phyloP scores from a whole-genome alignment of 192 early-diverging fungal genomes.

The Coemansia sp. region DNA sequence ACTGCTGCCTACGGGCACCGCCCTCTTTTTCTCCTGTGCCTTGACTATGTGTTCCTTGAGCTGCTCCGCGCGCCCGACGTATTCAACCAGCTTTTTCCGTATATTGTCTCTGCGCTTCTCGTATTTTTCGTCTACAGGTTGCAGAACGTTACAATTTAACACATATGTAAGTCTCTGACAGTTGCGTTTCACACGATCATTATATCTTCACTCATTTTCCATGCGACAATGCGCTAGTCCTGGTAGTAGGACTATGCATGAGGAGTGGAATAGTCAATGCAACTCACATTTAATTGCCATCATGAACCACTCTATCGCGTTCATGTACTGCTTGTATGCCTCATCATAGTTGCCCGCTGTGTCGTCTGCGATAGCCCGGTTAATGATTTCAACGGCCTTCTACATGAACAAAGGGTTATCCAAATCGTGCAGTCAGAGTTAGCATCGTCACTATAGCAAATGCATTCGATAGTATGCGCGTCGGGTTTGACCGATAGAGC shows the following conservation, averaged over 20 bases:
- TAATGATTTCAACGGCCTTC: slow-evolving; percentile 92
- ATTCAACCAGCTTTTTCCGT: slow-evolving; percentile 87
- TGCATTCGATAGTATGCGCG: not conserved
- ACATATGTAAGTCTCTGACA: no score
- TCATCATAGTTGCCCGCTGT: slow-evolving; percentile 83
- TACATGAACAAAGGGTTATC: slow-evolving; percentile 13
- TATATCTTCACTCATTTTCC: no score
- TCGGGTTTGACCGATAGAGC: not conserved
- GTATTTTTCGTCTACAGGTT: slow-evolving; percentile 80
- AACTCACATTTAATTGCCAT: slow-evolving; percentile 80
- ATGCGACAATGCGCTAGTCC: no score
- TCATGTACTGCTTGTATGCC: slow-evolving; percentile 85
- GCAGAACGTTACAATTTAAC: slow-evolving; percentile 47
- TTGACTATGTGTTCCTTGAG: slow-evolving; percentile 84
- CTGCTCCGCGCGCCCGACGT: slow-evolving; percentile 89
- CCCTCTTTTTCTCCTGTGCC: slow-evolving; percentile 63
- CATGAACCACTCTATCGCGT: slow-evolving; percentile 92
- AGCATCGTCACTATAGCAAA: not conserved
- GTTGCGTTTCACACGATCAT: no score
- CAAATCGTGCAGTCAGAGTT: not conserved
- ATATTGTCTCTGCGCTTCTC: slow-evolving; percentile 80
- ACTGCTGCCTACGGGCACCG: slow-evolving; percentile 58
- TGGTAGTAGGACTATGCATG: no score
- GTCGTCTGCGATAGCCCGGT: slow-evolving; percentile 92
- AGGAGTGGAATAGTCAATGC: no score